These are phyloP conservation scores for Claviceps fusiformis DNA, from an alignment of 2,329 filamentous ascomycete species.

Conservation along the genomic window DNA sequence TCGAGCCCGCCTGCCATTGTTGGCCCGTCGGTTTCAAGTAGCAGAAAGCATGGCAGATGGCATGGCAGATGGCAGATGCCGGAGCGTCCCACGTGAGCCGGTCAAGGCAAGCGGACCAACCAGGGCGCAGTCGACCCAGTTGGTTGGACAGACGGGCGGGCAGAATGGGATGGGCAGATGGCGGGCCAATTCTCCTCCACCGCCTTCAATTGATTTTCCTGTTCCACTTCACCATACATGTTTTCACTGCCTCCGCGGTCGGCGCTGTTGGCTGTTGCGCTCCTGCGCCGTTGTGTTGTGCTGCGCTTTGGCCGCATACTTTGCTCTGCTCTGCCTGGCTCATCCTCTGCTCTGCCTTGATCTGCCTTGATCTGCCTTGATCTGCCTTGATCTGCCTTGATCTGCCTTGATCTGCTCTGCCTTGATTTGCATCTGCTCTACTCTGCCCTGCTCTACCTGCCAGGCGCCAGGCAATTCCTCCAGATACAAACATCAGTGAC, in stretches of 20 bases:
- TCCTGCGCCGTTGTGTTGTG: not conserved
- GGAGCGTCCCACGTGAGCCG: constrained; percentile 1
- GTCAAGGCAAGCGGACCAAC: not conserved
- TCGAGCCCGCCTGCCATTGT: too few species aligned
- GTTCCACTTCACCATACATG: constrained; percentile 1
- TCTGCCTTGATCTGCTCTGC: not conserved
- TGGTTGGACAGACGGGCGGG: too few species aligned
- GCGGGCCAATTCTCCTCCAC: constrained; percentile 4
- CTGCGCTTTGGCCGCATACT: too few species aligned
- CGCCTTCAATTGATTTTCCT: constrained; percentile 1
- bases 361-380: too few species aligned
- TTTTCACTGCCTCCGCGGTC: constrained; percentile 4
- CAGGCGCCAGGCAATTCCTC: not conserved
- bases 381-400: too few species aligned
- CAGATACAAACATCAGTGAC: not conserved
- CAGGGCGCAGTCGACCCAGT: not conserved
- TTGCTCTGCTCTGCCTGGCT: not conserved
- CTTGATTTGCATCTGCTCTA: not conserved
- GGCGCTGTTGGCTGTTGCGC: constrained; percentile 1
- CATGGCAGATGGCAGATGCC: not conserved
- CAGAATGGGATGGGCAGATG: not conserved
- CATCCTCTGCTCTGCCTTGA: too few species aligned
- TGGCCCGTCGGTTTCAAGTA: too few species aligned
- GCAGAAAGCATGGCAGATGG: not conserved
- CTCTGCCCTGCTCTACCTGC: not conserved